Base-by-base conservation (phyloP, 2,329 filamentous ascomycete species). In the Lachnellula arida region DNA sequence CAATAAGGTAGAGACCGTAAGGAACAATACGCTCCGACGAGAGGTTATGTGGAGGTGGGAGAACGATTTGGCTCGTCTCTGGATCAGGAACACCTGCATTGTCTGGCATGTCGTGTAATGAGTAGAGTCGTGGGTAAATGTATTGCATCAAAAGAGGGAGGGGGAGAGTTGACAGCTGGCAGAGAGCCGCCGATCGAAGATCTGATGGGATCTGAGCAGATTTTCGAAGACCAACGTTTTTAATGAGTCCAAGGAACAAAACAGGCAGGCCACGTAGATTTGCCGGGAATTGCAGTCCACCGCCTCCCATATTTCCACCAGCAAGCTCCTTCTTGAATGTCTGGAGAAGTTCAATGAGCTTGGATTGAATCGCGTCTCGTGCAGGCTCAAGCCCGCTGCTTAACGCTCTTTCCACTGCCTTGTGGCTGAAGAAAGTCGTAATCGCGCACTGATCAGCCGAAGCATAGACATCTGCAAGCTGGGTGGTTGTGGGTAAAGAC, bases 241-340 rank as follows among this genome's bases (percentile, higher is more conserved):
- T 99, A 74, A 95, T 97, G 67, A 99, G 75, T 8, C 91, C 92
- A 39, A 99, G 78, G 81, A 99, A 97, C 44, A 99, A 78, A 54
- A 95, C 84, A 1, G 94, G 92, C 25, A 99, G 79, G 35, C 86
- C 91, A 55, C 93, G 86, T 56, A 99, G 77, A 72, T 99, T 99
- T 57, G 89, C 87, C 19, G 94, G 92, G 78, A 97, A 94, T 70
- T 97, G 94, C 17, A 99, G 79, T 47, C 93, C 92, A 52, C 91
- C 86, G 42, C 85, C 92, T 51, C 93, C 92, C 83, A 97, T 94
- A 74, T 93, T 97, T 62, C 93, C 93, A 62, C 93, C 93, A 15
- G 90, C 93, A 57, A 99, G 81, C 72, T 99, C 94, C 77, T 97
- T 97, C 75, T 91, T 89, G 78, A 97, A 99, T 0, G 93, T 97